These are phyloP conservation scores for Polytrichum formosum DNA, from an alignment of 225 moss, liverwort and hornwort genomes.

Conservation along the genomic window DNA sequence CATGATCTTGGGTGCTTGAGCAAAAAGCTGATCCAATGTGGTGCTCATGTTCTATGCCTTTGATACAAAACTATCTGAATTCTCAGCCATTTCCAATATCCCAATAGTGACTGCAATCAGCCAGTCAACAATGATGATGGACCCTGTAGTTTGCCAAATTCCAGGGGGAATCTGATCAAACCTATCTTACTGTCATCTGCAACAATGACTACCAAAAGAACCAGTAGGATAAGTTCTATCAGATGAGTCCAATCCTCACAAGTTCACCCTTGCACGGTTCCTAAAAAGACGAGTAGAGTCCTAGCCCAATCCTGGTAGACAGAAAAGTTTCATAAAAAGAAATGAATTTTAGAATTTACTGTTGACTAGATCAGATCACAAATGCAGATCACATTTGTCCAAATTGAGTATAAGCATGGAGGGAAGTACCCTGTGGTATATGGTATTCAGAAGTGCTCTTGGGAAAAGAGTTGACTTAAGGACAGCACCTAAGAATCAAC, in stretches of 20 bases:
- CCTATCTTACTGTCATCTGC: conserved; percentile 32
- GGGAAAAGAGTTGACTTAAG: too few species aligned
- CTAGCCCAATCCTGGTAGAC: background rate
- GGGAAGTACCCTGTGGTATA: too few species aligned
- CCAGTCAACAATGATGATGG: conserved; percentile 30
- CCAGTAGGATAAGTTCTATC: conserved; percentile 25
- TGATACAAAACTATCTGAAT: conserved; percentile 32
- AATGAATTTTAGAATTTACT: too few species aligned
- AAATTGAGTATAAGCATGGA: too few species aligned
- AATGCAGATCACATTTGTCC: too few species aligned
- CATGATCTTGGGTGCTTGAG: conserved; percentile 18
- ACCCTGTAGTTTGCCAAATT: conserved; percentile 37
- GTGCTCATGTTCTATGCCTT: conserved; percentile 25
- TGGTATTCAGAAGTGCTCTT: too few species aligned
- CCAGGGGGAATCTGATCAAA: conserved; percentile 35
- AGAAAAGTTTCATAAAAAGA: too few species aligned
- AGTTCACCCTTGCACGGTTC: conserved; percentile 8
- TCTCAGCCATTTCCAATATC: conserved; percentile 25
- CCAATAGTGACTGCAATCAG: conserved; percentile 32
- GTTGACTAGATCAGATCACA: too few species aligned
- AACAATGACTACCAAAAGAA: conserved; percentile 38
- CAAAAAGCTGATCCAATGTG: conserved; percentile 42
- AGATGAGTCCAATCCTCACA: conserved; percentile 20
- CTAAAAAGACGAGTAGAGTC: background rate
- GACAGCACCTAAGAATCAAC: too few species aligned